phyloP scores from a whole-genome alignment of 2,329 filamentous ascomycete genomes.

The Aspergillus spinulosporus region DNA sequence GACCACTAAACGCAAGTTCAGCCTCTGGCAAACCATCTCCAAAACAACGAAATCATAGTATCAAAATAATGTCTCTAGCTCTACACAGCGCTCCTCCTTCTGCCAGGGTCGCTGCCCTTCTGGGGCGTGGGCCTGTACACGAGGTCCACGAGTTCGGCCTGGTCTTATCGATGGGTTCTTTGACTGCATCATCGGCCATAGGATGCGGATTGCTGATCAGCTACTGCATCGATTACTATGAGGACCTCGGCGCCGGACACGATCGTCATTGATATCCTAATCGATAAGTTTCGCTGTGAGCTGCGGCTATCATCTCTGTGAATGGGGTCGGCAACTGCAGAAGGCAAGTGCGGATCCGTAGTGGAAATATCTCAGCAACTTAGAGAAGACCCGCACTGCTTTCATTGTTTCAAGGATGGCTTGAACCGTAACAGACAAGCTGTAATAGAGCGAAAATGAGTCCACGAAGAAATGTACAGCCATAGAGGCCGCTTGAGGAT shows the following conservation, averaged over 20 bases:
- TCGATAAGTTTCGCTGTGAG: not conserved
- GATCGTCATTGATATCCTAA: not conserved
- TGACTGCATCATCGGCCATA: not conserved
- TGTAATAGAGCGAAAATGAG: not conserved
- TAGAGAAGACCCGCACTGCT: not conserved
- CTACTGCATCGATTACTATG: not conserved
- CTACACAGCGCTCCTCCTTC: not conserved
- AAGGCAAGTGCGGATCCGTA: not conserved
- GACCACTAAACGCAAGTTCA: not conserved
- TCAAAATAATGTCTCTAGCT: not conserved
- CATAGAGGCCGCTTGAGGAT: not conserved
- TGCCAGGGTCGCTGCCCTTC: not conserved
- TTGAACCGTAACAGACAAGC: not conserved
- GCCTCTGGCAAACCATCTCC: not conserved
- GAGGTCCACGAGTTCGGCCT: not conserved
- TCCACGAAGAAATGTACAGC: not conserved
- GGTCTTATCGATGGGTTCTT: not conserved
- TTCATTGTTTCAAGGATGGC: not conserved
- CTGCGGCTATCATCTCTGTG: not conserved
- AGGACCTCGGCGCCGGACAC: not conserved
- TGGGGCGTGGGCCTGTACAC: not conserved
- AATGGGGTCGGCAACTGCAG: not conserved
- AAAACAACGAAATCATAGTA: not conserved
- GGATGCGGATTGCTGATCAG: not conserved
- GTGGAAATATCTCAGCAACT: not conserved